A percentile compares a stretch with the other conserved stretches of the same genome.
Conservation (phyloP, 2,329 filamentous ascomycete genomes). For the Fusarium citri region DNA sequence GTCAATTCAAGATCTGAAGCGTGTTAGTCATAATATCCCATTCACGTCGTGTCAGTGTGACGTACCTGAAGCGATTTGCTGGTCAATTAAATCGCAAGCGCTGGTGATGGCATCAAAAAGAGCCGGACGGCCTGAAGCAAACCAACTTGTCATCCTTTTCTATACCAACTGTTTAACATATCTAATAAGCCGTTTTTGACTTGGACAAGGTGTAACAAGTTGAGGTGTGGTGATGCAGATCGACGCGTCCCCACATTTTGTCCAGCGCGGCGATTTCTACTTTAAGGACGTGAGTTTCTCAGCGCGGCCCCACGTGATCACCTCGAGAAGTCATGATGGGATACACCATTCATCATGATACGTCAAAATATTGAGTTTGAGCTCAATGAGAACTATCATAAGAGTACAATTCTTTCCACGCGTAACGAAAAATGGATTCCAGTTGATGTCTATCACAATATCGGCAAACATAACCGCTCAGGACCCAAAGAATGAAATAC, state of each 20-base stretch:
- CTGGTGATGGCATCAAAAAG: conserved; percentile 55
- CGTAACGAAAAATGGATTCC: no score
- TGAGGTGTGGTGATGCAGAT: conserved; percentile 29
- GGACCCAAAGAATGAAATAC: no score
- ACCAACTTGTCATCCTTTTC: conserved; percentile 55
- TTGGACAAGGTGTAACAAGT: conserved; percentile 7
- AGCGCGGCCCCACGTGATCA: conserved; percentile 30
- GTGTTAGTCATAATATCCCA: conserved; percentile 27
- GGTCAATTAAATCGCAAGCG: conserved; percentile 56
- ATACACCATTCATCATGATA: neutral
- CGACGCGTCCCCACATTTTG: conserved; percentile 44
- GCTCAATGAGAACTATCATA: no score
- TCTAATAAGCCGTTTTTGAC: conserved; percentile 11
- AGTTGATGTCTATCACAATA: no score
- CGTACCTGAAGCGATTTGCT: conserved; percentile 53
- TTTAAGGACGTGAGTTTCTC: neutral
- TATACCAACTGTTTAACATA: conserved; percentile 17
- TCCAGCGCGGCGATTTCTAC: conserved; percentile 26
- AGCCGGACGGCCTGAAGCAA: conserved; percentile 53
- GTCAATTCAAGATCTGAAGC: conserved; percentile 54
- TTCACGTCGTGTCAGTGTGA: conserved; percentile 5
- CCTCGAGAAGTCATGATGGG: neutral
- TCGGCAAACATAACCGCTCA: no score
- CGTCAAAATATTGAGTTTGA: neutral
- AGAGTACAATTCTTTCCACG: no score